A percentile compares a stretch with the other conserved stretches of the same genome.
Conservation (phyloP, 2,329 filamentous ascomycete species). For the Penicillium sp. region DNA sequence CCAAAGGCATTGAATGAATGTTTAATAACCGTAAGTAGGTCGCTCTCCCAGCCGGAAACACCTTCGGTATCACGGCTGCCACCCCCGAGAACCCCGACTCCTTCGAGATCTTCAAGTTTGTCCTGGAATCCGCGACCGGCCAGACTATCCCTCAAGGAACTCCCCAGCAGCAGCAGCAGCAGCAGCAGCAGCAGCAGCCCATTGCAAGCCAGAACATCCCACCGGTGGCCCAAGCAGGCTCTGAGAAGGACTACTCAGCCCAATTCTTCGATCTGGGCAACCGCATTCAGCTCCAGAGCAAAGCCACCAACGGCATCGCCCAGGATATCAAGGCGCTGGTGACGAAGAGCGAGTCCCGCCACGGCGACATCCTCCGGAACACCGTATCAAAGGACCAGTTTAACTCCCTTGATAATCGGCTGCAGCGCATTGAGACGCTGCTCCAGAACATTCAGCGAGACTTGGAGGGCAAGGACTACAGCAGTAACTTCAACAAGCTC, state of each 20-base stretch:
- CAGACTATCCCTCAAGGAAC: constrained; percentile 18
- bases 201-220: constrained; percentile 22
- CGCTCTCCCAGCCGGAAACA: constrained; percentile 74
- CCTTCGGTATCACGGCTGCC: constrained; percentile 82
- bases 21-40: constrained; percentile 50
- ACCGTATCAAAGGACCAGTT: constrained; percentile 40
- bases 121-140: constrained; percentile 60
- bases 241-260: constrained; percentile 32
- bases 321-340: constrained; percentile 54
- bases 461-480: constrained; percentile 59
- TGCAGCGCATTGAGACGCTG: constrained; percentile 55
- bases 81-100: constrained; percentile 91
- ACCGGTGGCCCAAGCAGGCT: constrained; percentile 30
- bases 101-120: constrained; percentile 88
- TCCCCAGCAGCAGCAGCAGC: constrained; percentile 11
- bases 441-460: constrained; percentile 54
- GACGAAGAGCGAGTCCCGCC: constrained; percentile 53
- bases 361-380: constrained; percentile 51
- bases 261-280: constrained; percentile 86
- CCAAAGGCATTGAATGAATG: neutral
- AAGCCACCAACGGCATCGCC: constrained; percentile 57
- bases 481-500: constrained; percentile 54
- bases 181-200: constrained; percentile 22
- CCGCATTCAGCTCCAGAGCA: constrained; percentile 67
- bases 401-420: constrained; percentile 44